Evolutionary conservation across 805 yeast species (phyloP).

Genomic region (Komagataella populi): DNA sequence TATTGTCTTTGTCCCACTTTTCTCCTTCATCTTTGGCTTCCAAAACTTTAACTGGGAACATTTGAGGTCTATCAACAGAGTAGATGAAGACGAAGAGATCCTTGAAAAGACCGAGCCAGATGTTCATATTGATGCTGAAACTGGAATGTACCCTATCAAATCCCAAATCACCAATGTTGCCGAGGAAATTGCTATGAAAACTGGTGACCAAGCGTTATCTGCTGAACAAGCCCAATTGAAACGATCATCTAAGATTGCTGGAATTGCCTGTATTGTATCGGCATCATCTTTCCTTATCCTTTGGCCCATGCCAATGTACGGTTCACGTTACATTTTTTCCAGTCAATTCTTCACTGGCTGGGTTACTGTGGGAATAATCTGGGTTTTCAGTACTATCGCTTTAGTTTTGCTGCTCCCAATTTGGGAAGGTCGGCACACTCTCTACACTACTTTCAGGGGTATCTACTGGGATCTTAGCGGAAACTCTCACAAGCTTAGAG

Average conservation of each 20-base stretch:
- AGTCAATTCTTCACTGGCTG: slow-evolving; percentile 77
- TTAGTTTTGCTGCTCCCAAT: slow-evolving; percentile 59
- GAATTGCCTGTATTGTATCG: slow-evolving; percentile 42
- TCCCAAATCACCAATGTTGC: slow-evolving; percentile 17
- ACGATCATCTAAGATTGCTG: slow-evolving; percentile 49
- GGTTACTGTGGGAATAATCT: slow-evolving; percentile 70
- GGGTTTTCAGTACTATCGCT: slow-evolving; percentile 60
- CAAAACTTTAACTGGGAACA: slow-evolving; percentile 65
- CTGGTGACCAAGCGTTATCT: slow-evolving; percentile 12
- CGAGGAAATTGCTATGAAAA: slow-evolving; percentile 13
- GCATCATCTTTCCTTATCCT: slow-evolving; percentile 53
- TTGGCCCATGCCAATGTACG: slow-evolving; percentile 96
- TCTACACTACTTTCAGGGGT: slow-evolving; percentile 55
- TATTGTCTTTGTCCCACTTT: slow-evolving; percentile 44
- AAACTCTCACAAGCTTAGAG: slow-evolving; percentile 54
- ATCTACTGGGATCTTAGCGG: slow-evolving; percentile 80
- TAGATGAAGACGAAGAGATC: slow-evolving; percentile 61
- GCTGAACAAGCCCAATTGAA: slow-evolving; percentile 38
- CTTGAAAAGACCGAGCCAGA: slow-evolving; percentile 17
- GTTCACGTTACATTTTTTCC: slow-evolving; percentile 62
- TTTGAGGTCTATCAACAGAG: slow-evolving; percentile 47
- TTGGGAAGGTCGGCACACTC: slow-evolving; percentile 59
- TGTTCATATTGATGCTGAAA: slow-evolving; percentile 10
- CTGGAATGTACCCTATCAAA: slow-evolving; percentile 12
- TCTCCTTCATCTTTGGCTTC: slow-evolving; percentile 51